phyloP scores from a whole-genome alignment of 2,329 filamentous ascomycete species.

The Seiridium unicorne region DNA sequence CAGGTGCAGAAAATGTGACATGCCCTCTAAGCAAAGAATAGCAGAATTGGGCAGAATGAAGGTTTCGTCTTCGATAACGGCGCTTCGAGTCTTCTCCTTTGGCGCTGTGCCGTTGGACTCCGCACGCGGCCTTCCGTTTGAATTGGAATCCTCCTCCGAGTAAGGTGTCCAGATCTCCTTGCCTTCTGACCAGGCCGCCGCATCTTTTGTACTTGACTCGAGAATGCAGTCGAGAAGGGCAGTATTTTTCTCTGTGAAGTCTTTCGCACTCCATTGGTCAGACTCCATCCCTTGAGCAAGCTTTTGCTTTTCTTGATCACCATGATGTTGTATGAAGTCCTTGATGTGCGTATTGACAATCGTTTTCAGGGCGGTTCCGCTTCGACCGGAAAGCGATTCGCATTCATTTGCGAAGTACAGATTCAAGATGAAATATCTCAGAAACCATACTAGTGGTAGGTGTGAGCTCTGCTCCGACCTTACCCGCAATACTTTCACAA shows the following conservation, averaged over 20 bases:
- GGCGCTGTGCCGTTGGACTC: slow-evolving; percentile 44
- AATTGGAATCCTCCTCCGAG: slow-evolving; percentile 33
- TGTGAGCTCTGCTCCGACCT: slow-evolving; percentile 71
- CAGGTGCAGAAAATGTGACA: slow-evolving; percentile 80
- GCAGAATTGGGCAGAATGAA: slow-evolving; percentile 87
- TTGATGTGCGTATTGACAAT: slow-evolving; percentile 81
- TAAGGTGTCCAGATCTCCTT: slow-evolving; percentile 57
- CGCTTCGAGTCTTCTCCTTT: slow-evolving; percentile 68
- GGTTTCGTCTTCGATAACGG: slow-evolving; percentile 78
- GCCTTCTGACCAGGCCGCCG: slow-evolving; percentile 62
- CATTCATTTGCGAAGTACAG: slow-evolving; percentile 83
- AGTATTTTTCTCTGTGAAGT: slow-evolving; percentile 65
- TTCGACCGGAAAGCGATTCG: slow-evolving; percentile 78
- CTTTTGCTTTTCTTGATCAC: slow-evolving; percentile 70
- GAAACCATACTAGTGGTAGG: slow-evolving; percentile 66
- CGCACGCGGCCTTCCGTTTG: slow-evolving; percentile 29
- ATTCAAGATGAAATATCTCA: slow-evolving; percentile 81
- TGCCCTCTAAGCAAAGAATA: slow-evolving; percentile 74
- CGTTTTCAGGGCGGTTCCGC: slow-evolving; percentile 72
- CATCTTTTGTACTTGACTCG: slow-evolving; percentile 69
- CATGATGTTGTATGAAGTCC: slow-evolving; percentile 72
- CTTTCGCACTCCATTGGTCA: slow-evolving; percentile 76
- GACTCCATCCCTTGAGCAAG: slow-evolving; percentile 76
- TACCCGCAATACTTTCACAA: slow-evolving; percentile 73
- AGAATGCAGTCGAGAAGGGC: slow-evolving; percentile 63